Evolutionary conservation across 805 yeast species (phyloP).

Genomic region (Kodamaea laetipori): DNA sequence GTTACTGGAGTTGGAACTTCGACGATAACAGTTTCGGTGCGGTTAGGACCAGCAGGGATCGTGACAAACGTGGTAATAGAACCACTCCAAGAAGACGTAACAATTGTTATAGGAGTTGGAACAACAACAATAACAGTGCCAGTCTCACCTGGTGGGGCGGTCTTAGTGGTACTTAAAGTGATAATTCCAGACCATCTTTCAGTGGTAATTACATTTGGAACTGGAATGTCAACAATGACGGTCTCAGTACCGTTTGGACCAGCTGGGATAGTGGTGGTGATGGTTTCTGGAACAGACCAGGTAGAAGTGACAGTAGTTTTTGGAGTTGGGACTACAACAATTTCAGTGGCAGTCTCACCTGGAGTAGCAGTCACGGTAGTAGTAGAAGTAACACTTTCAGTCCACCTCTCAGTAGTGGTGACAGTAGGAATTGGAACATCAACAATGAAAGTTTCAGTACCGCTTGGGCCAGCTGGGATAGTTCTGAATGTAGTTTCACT

Average conservation of each 20-base stretch:
- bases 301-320: constrained; percentile 12
- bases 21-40: constrained; percentile 16
- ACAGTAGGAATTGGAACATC: constrained; percentile 16
- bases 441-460: constrained; percentile 17
- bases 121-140: constrained; percentile 11
- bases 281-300: constrained; percentile 16
- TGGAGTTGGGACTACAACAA: constrained; percentile 16
- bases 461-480: background rate
- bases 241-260: constrained; percentile 13
- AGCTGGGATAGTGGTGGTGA: constrained; percentile 18
- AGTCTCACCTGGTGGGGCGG: constrained; percentile 13
- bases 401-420: no score
- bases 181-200: constrained; percentile 16
- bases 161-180: constrained; percentile 24
- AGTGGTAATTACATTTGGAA: constrained; percentile 8
- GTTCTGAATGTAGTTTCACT: constrained; percentile 8
- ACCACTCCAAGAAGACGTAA: constrained; percentile 9
- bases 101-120: constrained; percentile 8
- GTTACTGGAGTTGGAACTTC: constrained; percentile 15
- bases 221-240: constrained; percentile 17
- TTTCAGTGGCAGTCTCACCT: constrained; percentile 16
- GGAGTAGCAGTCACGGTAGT: no score
- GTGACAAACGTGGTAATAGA: constrained; percentile 10
- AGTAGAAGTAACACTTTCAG: no score
- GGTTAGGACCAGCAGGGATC: constrained; percentile 9